Evolutionary conservation across 2,329 filamentous ascomycete genomes (phyloP).

Genomic region (Alternaria novae-zelandiae): DNA sequence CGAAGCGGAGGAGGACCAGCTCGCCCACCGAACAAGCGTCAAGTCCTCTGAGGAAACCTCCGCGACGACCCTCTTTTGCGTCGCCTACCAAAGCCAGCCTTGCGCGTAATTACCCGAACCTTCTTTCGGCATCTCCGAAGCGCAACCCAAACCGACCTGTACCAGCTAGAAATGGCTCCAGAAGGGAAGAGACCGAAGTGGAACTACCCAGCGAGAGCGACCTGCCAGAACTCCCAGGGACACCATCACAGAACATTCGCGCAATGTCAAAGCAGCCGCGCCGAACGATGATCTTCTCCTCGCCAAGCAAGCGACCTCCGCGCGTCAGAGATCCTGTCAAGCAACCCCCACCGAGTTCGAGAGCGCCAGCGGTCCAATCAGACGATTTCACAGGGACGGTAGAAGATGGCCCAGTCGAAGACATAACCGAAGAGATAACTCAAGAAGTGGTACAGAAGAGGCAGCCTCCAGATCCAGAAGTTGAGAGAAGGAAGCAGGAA

Average conservation of each 20-base stretch:
- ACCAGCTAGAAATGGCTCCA: slow-evolving; percentile 6
- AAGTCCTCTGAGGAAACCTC: slow-evolving; percentile 39
- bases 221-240: slow-evolving; percentile 27
- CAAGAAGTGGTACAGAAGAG: slow-evolving; percentile 1
- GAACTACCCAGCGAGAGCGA: slow-evolving; percentile 1
- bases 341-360: slow-evolving; percentile 20
- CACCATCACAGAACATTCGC: slow-evolving; percentile 22
- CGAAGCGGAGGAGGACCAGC: slow-evolving; percentile 45
- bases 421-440: background rate
- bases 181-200: slow-evolving; percentile 15
- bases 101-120: slow-evolving; percentile 46
- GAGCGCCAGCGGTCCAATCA: slow-evolving; percentile 22
- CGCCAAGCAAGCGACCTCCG: slow-evolving; percentile 40
- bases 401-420: slow-evolving; percentile 14
- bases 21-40: slow-evolving; percentile 32
- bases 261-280: slow-evolving; percentile 28
- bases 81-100: slow-evolving; percentile 51
- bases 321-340: slow-evolving; percentile 21
- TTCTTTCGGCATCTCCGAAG: slow-evolving; percentile 15
- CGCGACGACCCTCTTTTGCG: slow-evolving; percentile 45
- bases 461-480: slow-evolving; percentile 27
- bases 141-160: slow-evolving; percentile 15
- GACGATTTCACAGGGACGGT: slow-evolving; percentile 11
- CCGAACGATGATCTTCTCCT: slow-evolving; percentile 36
- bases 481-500: slow-evolving; percentile 40